These are phyloP conservation scores for Leptographium procerum DNA, from an alignment of 2,329 filamentous ascomycete genomes.

Conservation along the genomic window DNA sequence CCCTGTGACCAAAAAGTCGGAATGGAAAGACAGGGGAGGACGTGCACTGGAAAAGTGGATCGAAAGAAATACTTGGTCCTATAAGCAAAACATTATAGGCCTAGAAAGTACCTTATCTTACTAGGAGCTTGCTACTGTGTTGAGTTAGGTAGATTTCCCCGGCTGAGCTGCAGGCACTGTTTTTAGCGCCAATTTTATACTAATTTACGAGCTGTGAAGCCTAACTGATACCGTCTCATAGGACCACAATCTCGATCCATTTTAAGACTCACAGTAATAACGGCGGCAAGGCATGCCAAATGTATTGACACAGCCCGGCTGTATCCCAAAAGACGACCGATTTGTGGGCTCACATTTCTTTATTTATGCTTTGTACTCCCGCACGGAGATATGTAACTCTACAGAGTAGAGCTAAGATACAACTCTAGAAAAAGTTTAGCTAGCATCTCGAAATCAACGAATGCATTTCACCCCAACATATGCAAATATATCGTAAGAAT, in stretches of 20 bases:
- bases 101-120: not conserved
- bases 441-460: no score
- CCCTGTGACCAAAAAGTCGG: not conserved
- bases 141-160: conserved; percentile 1
- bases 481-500: no score
- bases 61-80: not conserved
- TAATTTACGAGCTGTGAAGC: not conserved
- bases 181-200: not conserved
- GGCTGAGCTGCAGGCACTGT: not conserved
- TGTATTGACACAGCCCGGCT: no score
- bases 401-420: no score
- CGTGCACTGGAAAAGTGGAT: not conserved
- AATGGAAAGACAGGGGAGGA: not conserved
- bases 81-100: not conserved
- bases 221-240: not conserved
- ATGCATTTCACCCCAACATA: no score
- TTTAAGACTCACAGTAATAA: not conserved
- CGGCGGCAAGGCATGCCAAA: no score
- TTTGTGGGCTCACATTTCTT: no score
- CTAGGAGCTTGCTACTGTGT: conserved; percentile 2
- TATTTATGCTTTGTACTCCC: no score
- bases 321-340: no score
- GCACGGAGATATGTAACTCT: no score
- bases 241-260: not conserved
- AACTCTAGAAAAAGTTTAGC: no score